A percentile compares a stretch with the other conserved stretches of the same genome.
phyloP scores from a whole-genome alignment of 192 early-diverging fungal genomes.

The Coemansia sp. region DNA sequence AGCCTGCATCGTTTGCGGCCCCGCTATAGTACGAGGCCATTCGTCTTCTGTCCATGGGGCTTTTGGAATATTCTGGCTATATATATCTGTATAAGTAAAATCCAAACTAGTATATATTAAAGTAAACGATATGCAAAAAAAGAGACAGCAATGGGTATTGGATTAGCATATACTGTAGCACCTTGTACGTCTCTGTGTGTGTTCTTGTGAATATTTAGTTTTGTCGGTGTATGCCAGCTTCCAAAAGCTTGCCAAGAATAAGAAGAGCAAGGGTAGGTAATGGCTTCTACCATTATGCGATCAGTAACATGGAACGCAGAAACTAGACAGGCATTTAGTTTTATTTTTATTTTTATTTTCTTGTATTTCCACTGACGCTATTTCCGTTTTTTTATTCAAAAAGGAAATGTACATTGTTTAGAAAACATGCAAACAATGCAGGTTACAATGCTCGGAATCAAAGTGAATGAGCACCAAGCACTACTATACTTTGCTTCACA shows the following conservation, averaged over 20 bases:
- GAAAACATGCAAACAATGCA: neutral
- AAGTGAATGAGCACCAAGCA: neutral
- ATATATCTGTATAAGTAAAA: neutral
- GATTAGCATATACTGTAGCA: no score
- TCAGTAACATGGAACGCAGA: no score
- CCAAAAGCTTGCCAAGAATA: no score
- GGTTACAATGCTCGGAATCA: neutral
- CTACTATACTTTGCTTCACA: neutral
- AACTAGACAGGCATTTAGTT: no score
- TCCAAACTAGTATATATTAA: neutral
- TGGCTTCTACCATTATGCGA: no score
- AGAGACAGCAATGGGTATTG: no score
- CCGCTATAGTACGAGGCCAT: conserved; percentile 25
- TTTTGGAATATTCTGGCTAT: neutral
- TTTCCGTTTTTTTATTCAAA: neutral
- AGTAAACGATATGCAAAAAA: neutral
- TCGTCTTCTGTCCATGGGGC: conserved; percentile 27
- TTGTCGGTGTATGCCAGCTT: no score
- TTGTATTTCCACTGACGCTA: no score
- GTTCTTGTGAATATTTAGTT: no score
- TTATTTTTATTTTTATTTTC: no score
- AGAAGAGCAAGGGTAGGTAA: no score
- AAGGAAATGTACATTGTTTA: neutral
- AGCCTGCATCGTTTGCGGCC: conserved; percentile 16
- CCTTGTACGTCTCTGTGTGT: no score